These are phyloP conservation scores for Lablab purpureus DNA, from an alignment of 306 rosid species.

Conservation along the genomic window DNA sequence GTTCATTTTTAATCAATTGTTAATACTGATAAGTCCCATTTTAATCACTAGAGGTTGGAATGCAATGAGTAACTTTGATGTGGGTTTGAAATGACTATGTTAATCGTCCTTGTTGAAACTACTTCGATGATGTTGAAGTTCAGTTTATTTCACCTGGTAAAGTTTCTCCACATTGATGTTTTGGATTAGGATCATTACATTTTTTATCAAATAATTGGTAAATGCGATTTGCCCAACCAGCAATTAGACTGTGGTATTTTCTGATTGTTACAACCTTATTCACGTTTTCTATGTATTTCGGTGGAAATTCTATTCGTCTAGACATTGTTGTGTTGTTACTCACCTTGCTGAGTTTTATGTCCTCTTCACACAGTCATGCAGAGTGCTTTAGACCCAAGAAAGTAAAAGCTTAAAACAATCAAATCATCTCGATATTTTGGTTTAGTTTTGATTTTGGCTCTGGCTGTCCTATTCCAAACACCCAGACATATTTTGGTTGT, in stretches of 20 bases:
- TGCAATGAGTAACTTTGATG: not conserved
- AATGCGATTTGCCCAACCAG: not conserved
- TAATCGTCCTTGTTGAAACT: not conserved
- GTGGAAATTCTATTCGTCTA: not conserved
- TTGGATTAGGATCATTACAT: not conserved
- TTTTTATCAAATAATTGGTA: not conserved
- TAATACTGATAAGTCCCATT: not conserved
- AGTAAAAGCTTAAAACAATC: not conserved
- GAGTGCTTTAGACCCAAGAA: not conserved
- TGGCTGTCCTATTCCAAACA: not conserved
- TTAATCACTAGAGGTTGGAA: not conserved
- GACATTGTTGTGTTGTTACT: not conserved
- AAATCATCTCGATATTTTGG: constrained; percentile 13
- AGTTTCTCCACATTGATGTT: not conserved
- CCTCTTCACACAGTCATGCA: not conserved
- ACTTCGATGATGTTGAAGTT: not conserved
- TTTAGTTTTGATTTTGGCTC: not conserved
- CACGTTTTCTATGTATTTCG: not conserved
- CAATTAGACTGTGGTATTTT: not conserved
- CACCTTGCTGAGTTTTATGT: not conserved
- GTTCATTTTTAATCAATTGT: not conserved
- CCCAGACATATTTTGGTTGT: not conserved
- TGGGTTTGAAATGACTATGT: not conserved
- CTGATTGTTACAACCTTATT: not conserved
- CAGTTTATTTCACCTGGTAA: not conserved